Base-by-base conservation (phyloP, 2,329 filamentous ascomycete genomes). In the Chalaropsis thielavioides region DNA sequence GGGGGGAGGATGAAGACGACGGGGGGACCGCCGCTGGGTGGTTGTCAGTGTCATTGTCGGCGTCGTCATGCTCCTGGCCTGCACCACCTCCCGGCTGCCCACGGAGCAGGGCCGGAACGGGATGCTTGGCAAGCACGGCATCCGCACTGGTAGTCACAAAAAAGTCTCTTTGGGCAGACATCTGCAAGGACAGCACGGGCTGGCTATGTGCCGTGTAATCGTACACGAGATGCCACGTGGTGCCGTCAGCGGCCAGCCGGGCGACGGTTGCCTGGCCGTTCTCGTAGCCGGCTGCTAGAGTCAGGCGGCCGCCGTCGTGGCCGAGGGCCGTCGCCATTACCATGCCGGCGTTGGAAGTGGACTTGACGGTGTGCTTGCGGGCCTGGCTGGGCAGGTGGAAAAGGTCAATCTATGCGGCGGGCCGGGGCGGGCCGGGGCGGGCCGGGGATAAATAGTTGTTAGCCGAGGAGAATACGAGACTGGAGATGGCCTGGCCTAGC, bases 121-220 rank as follows among this genome's bases (percentile, higher is more conserved):
- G 83, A 72, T 96, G 90, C 71, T 88, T 90, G 27, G 84, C 86
- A 62, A 97, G 78, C 22, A 88, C 74, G 1, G 89, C 84, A 75
- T 97, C 92, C 4, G 92, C 92, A 8, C 87, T 84, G 0, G 90
- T 94, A 0, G 91, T 92, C 68, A 92, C 78, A 71, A 91, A 95
- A 68, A 78, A 85, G 13, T 78, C 78, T 13, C 75, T 75, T 7
- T 71, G 70, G 0, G 79, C 77, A 1, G 79, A 75, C 5, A 86
- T 73, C 67, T 84, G 82, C 2, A 92, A 76, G 0, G 92, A 95
- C 1, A 97, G 77, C 13, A 96, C 78, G 0, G 92, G 92, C 70
- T 96, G 91, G 0, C 81, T 81, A 73, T 95, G 92, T 8, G 84
- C 76, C 69, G 86, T 83, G 17, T 81, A 78, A 19, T 80, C 77